These are phyloP conservation scores for Auxenochlorella protothecoides DNA, from an alignment of 139 green algal genomes.

Conservation along the genomic window DNA sequence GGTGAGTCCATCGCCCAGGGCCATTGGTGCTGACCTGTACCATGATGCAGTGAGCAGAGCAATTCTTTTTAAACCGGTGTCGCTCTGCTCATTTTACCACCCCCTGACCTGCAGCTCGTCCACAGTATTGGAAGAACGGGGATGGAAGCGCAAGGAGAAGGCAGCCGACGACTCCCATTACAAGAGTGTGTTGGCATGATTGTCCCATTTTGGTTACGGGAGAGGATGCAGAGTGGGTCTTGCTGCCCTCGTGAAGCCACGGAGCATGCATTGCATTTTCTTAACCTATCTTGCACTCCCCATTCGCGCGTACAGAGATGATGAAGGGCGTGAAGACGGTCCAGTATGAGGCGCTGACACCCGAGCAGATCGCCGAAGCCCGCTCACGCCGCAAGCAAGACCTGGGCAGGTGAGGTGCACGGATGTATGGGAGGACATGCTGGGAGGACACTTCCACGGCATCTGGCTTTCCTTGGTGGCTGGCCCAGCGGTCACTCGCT, in stretches of 20 bases:
- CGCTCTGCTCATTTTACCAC: too few species aligned
- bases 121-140: constrained; percentile 1
- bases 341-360: constrained; percentile 45
- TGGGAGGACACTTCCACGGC: too few species aligned
- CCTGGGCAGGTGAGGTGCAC: constrained; percentile 10
- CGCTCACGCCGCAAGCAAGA: constrained; percentile 37
- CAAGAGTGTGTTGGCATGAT: background rate
- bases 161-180: constrained; percentile 5
- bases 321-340: constrained; percentile 60
- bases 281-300: background rate
- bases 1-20: too few species aligned
- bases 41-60: too few species aligned
- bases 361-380: constrained; percentile 52
- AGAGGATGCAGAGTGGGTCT: too few species aligned
- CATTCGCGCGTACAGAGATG: constrained; percentile 21
- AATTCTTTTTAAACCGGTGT: too few species aligned
- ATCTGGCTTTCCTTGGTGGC: too few species aligned
- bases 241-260: too few species aligned
- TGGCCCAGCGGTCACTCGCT: too few species aligned
- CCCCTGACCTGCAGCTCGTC: background rate
- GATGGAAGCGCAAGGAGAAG: constrained; percentile 2
- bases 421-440: too few species aligned
- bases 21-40: too few species aligned
- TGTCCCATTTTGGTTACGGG: background rate
- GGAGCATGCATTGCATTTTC: background rate